Base-by-base conservation (phyloP, 495 filamentous ascomycete species). In the Podospora anserina region DNA sequence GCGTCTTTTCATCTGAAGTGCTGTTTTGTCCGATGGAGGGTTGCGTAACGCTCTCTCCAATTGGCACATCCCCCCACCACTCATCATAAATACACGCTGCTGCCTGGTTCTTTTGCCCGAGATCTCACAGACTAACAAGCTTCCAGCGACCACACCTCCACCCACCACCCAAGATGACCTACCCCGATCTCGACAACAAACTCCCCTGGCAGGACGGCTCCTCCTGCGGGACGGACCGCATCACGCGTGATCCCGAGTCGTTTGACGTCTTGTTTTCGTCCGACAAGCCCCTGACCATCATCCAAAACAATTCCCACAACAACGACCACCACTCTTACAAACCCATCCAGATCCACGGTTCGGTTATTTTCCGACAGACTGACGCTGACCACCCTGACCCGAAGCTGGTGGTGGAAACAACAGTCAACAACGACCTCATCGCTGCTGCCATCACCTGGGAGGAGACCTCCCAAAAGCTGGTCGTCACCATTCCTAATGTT, bases 371-470 rank as follows among this genome's bases (percentile, higher is more conserved):
- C 39, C 81, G 81, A 55, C 74, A 75, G 1, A 59, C 66, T 26
- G 73, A 70, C 9, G 63, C 68, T 19, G 63, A 68, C 39, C 70
- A 59, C 5, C 68, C 76, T 2, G 39, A 26, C 1, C 75, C 81
- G 0, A 71, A 74, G 0, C 62, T 82, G 55, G 75, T 79, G 0
- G 5, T 84, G 5, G 78, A 83, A 28, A 72, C 78, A 39, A 68
- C 67, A 19, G 77, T 77, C 66, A 82, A 80, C 66, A 77, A 81
- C 68, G 76, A 77, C 26, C 64, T 61, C 16, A 34, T 84, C 66
- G 26, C 69, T 1, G 67, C 82, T 57, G 63, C 67, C 68, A 69
- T 73, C 53, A 63, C 70, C 18, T 74, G 76, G 67, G 74, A 82
- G 34, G 65, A 69, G 19, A 66, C 70, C 2, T 18, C 63, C 2